Evolutionary conservation across 805 yeast species (phyloP).

Genomic region (Brettanomyces sp.): DNA sequence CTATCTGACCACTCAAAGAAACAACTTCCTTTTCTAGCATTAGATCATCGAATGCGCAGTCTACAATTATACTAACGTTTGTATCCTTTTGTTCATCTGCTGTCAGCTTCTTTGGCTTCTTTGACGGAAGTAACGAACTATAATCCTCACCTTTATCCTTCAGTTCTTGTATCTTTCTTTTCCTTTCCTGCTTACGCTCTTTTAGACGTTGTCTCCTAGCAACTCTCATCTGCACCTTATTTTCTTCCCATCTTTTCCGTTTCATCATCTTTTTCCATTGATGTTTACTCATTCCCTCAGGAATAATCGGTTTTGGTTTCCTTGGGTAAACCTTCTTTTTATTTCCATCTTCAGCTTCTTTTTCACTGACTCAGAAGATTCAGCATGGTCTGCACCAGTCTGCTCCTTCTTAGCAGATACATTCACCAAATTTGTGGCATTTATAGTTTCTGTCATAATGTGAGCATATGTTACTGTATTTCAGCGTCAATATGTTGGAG

Average conservation of each 20-base stretch:
- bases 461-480: too few relatives aligned
- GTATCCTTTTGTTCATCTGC: slow-evolving; percentile 40
- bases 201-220: slow-evolving; percentile 47
- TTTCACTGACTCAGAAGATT: too few relatives aligned
- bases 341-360: too few relatives aligned
- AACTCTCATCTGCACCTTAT: slow-evolving; percentile 50
- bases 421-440: too few relatives aligned
- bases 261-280: slow-evolving; percentile 74
- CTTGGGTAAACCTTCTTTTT: neutral
- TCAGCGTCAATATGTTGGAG: too few relatives aligned
- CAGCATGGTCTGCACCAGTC: too few relatives aligned
- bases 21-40: slow-evolving; percentile 69
- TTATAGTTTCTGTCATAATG: too few relatives aligned
- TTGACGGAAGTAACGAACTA: slow-evolving; percentile 25
- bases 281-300: slow-evolving; percentile 80
- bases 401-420: too few relatives aligned
- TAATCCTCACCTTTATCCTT: slow-evolving; percentile 30
- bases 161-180: slow-evolving; percentile 24
- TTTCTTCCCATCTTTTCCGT: slow-evolving; percentile 36
- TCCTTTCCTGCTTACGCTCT: slow-evolving; percentile 23
- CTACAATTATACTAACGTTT: slow-evolving; percentile 56
- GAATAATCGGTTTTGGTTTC: slow-evolving; percentile 29
- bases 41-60: slow-evolving; percentile 83
- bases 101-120: slow-evolving; percentile 19
- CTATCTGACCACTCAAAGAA: slow-evolving; percentile 71